A percentile compares a stretch with the other conserved stretches of the same genome.
phyloP scores from a whole-genome alignment of 73 alveolate genomes.

The Blepharisma stoltei region DNA sequence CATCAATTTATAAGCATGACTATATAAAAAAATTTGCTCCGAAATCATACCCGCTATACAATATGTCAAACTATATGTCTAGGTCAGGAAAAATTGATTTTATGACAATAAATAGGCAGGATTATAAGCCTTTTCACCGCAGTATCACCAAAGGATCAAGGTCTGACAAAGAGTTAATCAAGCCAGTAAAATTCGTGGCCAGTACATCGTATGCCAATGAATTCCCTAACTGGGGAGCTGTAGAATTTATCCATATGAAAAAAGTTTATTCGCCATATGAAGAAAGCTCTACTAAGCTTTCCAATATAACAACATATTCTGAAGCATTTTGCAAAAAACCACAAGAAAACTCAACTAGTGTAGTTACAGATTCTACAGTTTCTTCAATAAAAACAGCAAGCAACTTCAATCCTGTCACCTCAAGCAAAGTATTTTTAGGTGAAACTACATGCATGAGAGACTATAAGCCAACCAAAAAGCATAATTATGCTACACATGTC shows the following conservation, averaged over 20 bases:
- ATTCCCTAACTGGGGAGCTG: conserved; percentile 18
- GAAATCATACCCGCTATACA: too few relatives aligned
- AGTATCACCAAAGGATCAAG: not conserved
- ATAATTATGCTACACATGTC: too few relatives aligned
- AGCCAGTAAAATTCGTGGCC: conserved; percentile 1
- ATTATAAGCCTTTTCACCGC: not conserved
- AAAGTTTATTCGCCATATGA: not conserved
- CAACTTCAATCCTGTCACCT: too few relatives aligned
- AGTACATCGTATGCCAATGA: not conserved
- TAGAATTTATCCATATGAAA: not conserved
- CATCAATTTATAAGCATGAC: conserved; percentile 20
- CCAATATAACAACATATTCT: not conserved
- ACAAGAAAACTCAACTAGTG: too few relatives aligned
- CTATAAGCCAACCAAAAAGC: too few relatives aligned
- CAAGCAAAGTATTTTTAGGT: too few relatives aligned
- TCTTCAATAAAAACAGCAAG: too few relatives aligned
- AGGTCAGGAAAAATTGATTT: not conserved
- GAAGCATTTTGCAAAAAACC: too few relatives aligned
- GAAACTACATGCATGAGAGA: too few relatives aligned
- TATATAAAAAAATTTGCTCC: not conserved
- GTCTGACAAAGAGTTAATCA: not conserved
- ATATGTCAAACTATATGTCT: too few relatives aligned
- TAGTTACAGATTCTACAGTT: too few relatives aligned
- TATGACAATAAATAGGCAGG: not conserved
- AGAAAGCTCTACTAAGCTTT: not conserved